A percentile compares a stretch with the other conserved stretches of the same genome.
These are phyloP conservation scores for Danielia reshetovae DNA, from an alignment of 805 yeast species.

Conservation along the genomic window DNA sequence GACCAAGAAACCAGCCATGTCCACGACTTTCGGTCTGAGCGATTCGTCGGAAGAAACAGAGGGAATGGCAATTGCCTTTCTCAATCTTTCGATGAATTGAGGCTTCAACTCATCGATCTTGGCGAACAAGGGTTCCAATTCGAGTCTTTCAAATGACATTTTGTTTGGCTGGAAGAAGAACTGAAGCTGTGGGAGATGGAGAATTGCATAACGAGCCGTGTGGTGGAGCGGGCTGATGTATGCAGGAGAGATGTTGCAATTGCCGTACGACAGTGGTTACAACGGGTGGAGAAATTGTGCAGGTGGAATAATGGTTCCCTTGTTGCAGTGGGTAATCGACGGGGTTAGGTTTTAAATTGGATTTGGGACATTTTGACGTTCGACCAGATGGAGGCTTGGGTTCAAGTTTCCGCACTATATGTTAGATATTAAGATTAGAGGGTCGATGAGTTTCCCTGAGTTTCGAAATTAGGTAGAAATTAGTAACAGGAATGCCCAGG, in stretches of 20 bases:
- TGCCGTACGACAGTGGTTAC: too few species aligned
- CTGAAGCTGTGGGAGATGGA: neutral
- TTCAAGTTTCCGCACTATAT: too few species aligned
- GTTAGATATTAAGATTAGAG: too few species aligned
- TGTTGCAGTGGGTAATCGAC: too few species aligned
- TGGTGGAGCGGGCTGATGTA: neutral
- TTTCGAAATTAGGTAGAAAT: too few species aligned
- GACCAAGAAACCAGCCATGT: slow-evolving; percentile 81
- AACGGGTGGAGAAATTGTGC: too few species aligned
- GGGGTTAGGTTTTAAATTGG: too few species aligned
- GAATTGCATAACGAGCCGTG: neutral
- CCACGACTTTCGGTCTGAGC: slow-evolving; percentile 82
- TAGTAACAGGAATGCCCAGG: too few species aligned
- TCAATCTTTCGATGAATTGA: slow-evolving; percentile 63
- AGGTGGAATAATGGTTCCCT: too few species aligned
- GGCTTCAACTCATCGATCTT: slow-evolving; percentile 76
- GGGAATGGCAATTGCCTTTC: slow-evolving; percentile 88
- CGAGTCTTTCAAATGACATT: slow-evolving; percentile 39
- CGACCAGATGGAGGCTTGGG: too few species aligned
- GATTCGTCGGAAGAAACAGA: slow-evolving; percentile 91
- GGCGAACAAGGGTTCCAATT: slow-evolving; percentile 45
- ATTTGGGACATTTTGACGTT: too few species aligned
- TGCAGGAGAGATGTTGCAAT: neutral
- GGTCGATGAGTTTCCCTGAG: too few species aligned
- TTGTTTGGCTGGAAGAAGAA: slow-evolving; percentile 1